A percentile compares a stretch with the other conserved stretches of the same genome.
phyloP scores from a whole-genome alignment of 2,329 filamentous ascomycete genomes.

The Akanthomyces dipterigenus region DNA sequence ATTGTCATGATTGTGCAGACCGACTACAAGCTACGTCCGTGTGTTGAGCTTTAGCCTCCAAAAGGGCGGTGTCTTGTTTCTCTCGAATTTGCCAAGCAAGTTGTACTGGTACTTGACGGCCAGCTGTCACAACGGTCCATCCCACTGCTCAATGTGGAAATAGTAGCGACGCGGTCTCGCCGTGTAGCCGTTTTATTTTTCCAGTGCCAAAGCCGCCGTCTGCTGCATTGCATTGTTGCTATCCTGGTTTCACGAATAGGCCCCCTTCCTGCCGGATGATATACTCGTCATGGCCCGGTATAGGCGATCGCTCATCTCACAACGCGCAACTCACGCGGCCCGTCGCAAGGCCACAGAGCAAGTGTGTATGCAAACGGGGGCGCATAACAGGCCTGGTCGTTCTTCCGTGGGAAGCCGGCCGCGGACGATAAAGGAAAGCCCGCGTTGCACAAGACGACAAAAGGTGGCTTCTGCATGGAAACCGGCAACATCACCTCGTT shows the following conservation, averaged over 20 bases:
- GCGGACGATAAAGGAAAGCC: neutral
- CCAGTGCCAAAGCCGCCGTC: neutral
- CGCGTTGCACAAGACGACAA: neutral
- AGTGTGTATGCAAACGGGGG: neutral
- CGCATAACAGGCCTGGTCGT: neutral
- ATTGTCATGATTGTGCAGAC: neutral
- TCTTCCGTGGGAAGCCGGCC: neutral
- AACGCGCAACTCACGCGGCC: constrained; percentile 1
- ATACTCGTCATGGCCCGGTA: neutral
- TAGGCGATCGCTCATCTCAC: neutral
- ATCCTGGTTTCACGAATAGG: neutral
- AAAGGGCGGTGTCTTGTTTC: neutral
- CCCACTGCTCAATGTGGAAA: neutral
- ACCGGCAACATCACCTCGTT: neutral
- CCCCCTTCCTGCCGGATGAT: neutral
- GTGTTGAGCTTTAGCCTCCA: neutral
- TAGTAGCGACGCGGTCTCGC: neutral
- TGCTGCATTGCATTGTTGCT: neutral
- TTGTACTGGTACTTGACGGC: neutral
- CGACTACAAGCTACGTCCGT: neutral
- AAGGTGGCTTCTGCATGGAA: neutral
- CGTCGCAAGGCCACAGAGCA: neutral
- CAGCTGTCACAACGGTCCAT: neutral
- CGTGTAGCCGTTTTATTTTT: neutral
- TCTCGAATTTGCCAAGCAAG: neutral